Percentiles rank a stretch among this genome's conserved stretches.
Evolutionary conservation across 768 basidiomycete species (phyloP).

Genomic region (Collybiopsis luxurians): DNA sequence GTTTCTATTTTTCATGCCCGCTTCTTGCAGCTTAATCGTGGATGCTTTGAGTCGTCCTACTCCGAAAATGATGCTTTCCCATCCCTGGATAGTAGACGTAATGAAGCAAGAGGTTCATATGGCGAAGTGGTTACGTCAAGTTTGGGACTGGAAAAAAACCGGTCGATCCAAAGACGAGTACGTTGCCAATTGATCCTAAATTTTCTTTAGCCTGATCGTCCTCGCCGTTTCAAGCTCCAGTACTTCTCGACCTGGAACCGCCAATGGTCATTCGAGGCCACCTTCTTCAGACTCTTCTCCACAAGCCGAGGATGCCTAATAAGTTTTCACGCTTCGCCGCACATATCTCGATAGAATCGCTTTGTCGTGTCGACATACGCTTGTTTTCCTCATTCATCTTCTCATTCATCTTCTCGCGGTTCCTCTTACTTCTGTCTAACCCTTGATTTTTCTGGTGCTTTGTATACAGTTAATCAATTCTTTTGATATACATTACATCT

Average conservation of each 20-base stretch:
- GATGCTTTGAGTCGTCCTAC: constrained; percentile 69
- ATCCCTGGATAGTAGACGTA: constrained; percentile 76
- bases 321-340: not conserved
- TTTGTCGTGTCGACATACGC: no score
- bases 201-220: not conserved
- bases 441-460: no score
- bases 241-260: constrained; percentile 31
- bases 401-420: no score
- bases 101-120: constrained; percentile 87
- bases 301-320: constrained; percentile 2
- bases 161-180: constrained; percentile 45
- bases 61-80: constrained; percentile 78
- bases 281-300: constrained; percentile 10
- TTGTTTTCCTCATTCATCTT: no score
- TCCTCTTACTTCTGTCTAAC: no score
- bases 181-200: constrained; percentile 10
- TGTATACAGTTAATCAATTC: no score
- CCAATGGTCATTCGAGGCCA: constrained; percentile 16
- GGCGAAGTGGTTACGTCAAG: constrained; percentile 83
- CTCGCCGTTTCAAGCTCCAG: constrained; percentile 14
- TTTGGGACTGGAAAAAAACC: constrained; percentile 74
- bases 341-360: not conserved
- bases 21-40: constrained; percentile 57
- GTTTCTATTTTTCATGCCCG: not conserved
- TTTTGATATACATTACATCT: not conserved